Evolutionary conservation across 805 yeast species (phyloP).

Genomic region (Cyberlindnera saturnus): DNA sequence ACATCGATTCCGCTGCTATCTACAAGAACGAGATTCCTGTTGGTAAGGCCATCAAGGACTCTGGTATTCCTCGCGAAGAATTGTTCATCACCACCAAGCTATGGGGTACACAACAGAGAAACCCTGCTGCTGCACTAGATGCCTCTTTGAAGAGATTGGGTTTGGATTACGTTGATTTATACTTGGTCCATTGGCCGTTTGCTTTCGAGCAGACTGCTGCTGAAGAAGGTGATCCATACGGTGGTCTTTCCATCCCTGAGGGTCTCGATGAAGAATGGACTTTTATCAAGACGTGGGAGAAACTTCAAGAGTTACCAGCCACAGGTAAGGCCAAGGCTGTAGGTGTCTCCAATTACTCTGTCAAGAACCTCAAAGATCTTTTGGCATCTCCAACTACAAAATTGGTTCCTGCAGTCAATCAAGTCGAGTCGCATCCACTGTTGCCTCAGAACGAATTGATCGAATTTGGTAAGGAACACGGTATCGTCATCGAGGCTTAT

Average conservation of each 20-base stretch:
- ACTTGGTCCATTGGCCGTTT: constrained; percentile 79
- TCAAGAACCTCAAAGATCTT: constrained; percentile 9
- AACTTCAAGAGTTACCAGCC: constrained; percentile 7
- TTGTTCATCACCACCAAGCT: constrained; percentile 68
- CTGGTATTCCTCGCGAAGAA: constrained; percentile 58
- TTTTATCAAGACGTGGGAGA: constrained; percentile 17
- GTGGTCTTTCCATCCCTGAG: constrained; percentile 37
- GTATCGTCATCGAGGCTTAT: constrained; percentile 16
- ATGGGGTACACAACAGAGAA: constrained; percentile 38
- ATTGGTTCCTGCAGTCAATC: constrained; percentile 14
- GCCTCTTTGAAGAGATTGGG: constrained; percentile 55
- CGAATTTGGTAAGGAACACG: constrained; percentile 9
- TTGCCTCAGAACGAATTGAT: constrained; percentile 15
- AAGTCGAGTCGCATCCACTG: constrained; percentile 17
- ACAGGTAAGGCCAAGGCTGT: constrained; percentile 10
- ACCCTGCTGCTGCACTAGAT: constrained; percentile 46
- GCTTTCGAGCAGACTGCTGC: constrained; percentile 30
- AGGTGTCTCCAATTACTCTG: constrained; percentile 18
- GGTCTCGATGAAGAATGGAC: constrained; percentile 62
- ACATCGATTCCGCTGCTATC: constrained; percentile 52
- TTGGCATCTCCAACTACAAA: constrained; percentile 6
- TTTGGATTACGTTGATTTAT: constrained; percentile 70
- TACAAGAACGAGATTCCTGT: constrained; percentile 52
- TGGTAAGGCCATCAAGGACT: constrained; percentile 44
- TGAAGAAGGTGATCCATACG: constrained; percentile 7